A percentile compares a stretch with the other conserved stretches of the same genome.
Conservation (phyloP, 768 basidiomycete genomes). For the Thelephora ganbajun region DNA sequence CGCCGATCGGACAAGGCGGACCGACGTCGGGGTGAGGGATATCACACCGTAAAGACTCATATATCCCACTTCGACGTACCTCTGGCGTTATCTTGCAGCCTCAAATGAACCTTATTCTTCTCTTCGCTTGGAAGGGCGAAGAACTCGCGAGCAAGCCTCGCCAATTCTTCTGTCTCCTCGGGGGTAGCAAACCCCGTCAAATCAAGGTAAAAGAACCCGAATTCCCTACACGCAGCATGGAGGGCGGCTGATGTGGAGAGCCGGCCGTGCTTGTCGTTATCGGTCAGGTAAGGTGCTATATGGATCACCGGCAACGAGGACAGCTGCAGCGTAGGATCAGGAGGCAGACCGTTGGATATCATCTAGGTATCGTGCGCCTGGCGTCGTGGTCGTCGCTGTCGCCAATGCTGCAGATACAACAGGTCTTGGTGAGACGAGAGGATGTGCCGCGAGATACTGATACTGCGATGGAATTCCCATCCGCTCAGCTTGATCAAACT, state of each 20-base stretch:
- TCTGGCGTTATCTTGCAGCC: conserved; percentile 58
- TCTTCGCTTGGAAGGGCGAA: conserved; percentile 46
- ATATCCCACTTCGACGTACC: conserved; percentile 38
- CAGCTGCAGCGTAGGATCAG: conserved; percentile 3
- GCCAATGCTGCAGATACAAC: too few species aligned
- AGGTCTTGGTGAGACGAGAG: too few species aligned
- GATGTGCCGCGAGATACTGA: too few species aligned
- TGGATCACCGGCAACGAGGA: conserved; percentile 53
- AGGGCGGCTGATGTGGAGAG: conserved; percentile 36
- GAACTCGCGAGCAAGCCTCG: conserved; percentile 54
- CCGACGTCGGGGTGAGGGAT: not conserved
- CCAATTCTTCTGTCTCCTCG: conserved; percentile 50
- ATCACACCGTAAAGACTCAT: too few species aligned
- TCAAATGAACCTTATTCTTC: conserved; percentile 56
- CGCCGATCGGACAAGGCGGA: conserved; percentile 1
- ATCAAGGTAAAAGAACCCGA: conserved; percentile 85
- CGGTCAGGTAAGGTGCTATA: conserved; percentile 48
- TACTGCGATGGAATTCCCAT: too few species aligned
- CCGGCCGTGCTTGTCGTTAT: conserved; percentile 24
- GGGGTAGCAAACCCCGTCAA: conserved; percentile 43
- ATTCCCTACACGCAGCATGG: conserved; percentile 61
- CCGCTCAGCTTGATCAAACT: too few species aligned
- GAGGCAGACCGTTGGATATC: not conserved
- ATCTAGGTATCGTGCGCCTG: not conserved
- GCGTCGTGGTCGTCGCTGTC: not conserved